Evolutionary conservation across 1,284 basidiomycete species (phyloP).

Genomic region (Xerocomus minutiporus): DNA sequence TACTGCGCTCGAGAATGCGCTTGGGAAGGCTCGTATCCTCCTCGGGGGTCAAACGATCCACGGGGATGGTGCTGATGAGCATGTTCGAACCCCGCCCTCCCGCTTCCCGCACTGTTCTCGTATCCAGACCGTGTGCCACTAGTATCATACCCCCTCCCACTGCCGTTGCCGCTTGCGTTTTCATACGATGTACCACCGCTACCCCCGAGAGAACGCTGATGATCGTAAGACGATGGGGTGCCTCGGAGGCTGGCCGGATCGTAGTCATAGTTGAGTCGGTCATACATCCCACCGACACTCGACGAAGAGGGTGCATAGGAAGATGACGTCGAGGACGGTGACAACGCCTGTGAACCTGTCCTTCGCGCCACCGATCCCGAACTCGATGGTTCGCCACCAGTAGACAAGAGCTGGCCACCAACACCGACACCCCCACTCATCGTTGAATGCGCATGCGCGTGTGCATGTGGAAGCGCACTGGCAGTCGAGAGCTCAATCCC

Average conservation of each 20-base stretch:
- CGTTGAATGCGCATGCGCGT: slow-evolving; percentile 17
- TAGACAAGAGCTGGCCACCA: slow-evolving; percentile 29
- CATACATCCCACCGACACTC: slow-evolving; percentile 15
- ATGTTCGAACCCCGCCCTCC: slow-evolving; percentile 26
- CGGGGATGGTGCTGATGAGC: slow-evolving; percentile 21
- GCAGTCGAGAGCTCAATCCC: slow-evolving; percentile 27
- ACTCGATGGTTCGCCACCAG: slow-evolving; percentile 23
- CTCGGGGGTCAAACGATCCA: slow-evolving; percentile 22
- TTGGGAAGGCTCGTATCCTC: slow-evolving; percentile 24
- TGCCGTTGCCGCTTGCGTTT: slow-evolving; percentile 8
- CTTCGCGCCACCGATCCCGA: slow-evolving; percentile 19
- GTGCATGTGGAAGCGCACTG: slow-evolving; percentile 9
- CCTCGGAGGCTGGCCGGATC: slow-evolving; percentile 12
- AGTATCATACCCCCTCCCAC: slow-evolving; percentile 23
- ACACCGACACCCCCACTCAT: slow-evolving; percentile 8
- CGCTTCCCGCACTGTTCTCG: slow-evolving; percentile 15
- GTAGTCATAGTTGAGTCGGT: slow-evolving; percentile 28
- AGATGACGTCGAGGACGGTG: slow-evolving; percentile 16
- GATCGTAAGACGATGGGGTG: slow-evolving; percentile 26
- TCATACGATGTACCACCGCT: slow-evolving; percentile 17
- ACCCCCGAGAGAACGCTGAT: slow-evolving; percentile 17
- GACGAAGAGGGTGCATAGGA: slow-evolving; percentile 17
- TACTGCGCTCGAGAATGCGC: slow-evolving; percentile 21
- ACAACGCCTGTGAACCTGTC: slow-evolving; percentile 19
- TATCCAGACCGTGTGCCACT: slow-evolving; percentile 19